Evolutionary conservation across 2,329 filamentous ascomycete genomes (phyloP), one percentile per base, ranked within the genome.

Genomic region (Ceratocystis cacaofunesta): DNA sequence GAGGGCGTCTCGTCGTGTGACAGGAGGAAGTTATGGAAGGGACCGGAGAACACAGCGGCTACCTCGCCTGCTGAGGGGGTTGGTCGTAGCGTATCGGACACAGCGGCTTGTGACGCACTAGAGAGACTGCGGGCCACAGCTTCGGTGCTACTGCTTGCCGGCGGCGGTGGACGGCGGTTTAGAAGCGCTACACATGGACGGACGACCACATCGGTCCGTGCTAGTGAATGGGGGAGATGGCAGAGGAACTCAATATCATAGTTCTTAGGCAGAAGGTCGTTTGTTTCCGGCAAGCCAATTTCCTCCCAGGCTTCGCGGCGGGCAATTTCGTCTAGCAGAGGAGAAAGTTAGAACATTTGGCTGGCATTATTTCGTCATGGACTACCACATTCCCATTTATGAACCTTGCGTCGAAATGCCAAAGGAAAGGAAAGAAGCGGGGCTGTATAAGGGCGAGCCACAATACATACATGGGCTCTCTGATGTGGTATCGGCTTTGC

Each of bases 251-350:
- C 92, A 70, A 97, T 86, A 65, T 81, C 80, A 76, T 96, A 96
- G 0, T 89, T 89, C 12, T 79, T 77, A 1, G 90, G 89, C 36
- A 96, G 80, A 67, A 83, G 82, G 66, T 73, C 71, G 72, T 91
- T 84, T 70, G 85, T 80, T 71, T 86, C 80, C 1, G 92, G 89
- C 2, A 97, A 84, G 1, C 92, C 92, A 69, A 97, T 96, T 74
- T 97, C 92, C 74, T 97, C 92, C 74, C 83, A 88, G 0, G 92
- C 92, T 78, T 97, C 92, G 69, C 92, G 85, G 25, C 92, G 85
- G 7, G 92, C 91, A 63, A 92, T 95, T 72, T 92, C 82, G 74
- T 90, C 90, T 76, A 79, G 78, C 55, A 4, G 15, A 79, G 78
- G 55, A 4, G 17, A 5, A n/a, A 46, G 41, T 60, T 32, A 66